Conservation (phyloP, 306 rosid genomes). For the Senna siamea region DNA sequence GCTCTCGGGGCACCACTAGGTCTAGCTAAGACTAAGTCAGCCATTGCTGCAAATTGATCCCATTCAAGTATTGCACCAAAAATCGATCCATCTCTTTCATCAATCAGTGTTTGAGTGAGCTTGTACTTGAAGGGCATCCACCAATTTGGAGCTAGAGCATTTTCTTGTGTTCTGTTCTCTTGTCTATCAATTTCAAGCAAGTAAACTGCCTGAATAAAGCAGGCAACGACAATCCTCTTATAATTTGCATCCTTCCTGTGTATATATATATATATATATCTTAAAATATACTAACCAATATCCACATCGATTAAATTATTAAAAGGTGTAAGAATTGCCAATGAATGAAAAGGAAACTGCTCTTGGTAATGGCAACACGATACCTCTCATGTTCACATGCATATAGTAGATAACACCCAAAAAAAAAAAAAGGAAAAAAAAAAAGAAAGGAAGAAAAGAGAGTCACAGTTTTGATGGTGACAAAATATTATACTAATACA, state of each 20-base stretch:
- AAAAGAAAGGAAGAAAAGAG: background rate
- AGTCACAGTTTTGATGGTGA: background rate
- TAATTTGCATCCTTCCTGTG: constrained; percentile 81
- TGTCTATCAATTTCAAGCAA: constrained; percentile 92
- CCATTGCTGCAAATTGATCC: constrained; percentile 81
- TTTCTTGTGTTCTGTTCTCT: constrained; percentile 63
- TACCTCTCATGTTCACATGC: constrained; percentile 13
- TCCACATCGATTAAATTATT: background rate
- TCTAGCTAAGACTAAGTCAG: constrained; percentile 62
- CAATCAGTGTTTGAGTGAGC: constrained; percentile 63
- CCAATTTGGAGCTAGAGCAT: constrained; percentile 90
- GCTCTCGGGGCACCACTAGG: constrained; percentile 94
- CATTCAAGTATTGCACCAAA: constrained; percentile 93
- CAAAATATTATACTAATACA: background rate
- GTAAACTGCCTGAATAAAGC: constrained; percentile 92
- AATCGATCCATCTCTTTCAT: constrained; percentile 89
- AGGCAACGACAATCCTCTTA: constrained; percentile 82
- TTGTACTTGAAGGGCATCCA: constrained; percentile 96
- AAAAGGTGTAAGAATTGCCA: constrained; percentile 6
- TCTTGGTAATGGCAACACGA: constrained; percentile 10
- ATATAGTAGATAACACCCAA: background rate
- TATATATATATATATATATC: constrained; percentile 3
- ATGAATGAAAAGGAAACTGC: constrained; percentile 1
- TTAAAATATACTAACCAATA: constrained; percentile 8
- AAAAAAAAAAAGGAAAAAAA: background rate